phyloP scores from a whole-genome alignment of 768 basidiomycete species.

The Podaxis carcinomalis region DNA sequence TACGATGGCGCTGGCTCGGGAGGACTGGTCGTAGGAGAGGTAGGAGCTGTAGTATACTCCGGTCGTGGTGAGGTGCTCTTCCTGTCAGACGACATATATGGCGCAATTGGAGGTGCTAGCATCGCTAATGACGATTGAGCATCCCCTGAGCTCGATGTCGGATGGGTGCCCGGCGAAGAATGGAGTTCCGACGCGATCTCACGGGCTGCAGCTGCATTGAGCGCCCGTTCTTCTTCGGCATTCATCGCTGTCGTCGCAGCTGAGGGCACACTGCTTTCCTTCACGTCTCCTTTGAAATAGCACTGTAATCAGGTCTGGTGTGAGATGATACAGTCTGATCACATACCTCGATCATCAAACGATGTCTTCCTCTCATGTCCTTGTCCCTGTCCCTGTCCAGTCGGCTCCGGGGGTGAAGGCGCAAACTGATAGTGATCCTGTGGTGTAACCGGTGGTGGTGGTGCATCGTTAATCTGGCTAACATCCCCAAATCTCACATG shows the following conservation, averaged over 20 bases:
- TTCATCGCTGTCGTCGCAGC: constrained; percentile 25
- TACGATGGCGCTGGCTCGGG: constrained; percentile 35
- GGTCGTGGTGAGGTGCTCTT: constrained; percentile 28
- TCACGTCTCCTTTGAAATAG: not conserved
- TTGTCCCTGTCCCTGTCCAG: not conserved
- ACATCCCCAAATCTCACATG: constrained; percentile 43
- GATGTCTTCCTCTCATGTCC: not conserved
- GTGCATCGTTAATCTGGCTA: constrained; percentile 33
- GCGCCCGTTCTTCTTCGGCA: constrained; percentile 42
- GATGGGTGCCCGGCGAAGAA: constrained; percentile 17
- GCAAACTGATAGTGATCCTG: constrained; percentile 9
- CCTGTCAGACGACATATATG: constrained; percentile 12
- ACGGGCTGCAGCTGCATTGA: constrained; percentile 64
- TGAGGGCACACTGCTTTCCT: constrained; percentile 25
- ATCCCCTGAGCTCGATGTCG: not conserved
- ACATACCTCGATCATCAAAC: not conserved
- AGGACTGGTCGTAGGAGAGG: constrained; percentile 13
- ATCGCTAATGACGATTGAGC: not conserved
- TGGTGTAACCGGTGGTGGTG: constrained; percentile 22
- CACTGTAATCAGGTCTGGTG: not conserved
- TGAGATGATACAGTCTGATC: no score
- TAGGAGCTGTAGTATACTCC: constrained; percentile 24
- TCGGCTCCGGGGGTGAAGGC: not conserved
- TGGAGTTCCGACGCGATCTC: constrained; percentile 67
- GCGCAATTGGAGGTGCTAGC: not conserved